Evolutionary conservation across 176 grass and related monocot species (phyloP).

Genomic region (Bromus sterilis): DNA sequence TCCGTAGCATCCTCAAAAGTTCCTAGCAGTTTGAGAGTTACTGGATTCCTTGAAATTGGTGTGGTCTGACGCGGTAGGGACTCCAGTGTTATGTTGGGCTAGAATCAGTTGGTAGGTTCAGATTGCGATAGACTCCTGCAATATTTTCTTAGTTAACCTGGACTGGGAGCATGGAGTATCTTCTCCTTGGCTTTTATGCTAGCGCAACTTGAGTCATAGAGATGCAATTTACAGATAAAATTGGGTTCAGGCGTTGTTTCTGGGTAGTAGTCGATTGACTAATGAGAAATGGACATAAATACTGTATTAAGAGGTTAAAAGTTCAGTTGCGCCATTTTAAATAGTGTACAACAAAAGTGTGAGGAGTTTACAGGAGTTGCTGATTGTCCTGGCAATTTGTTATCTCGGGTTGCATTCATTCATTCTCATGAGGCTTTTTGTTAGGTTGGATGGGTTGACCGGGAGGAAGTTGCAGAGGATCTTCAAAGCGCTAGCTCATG

Average conservation of each 20-base stretch:
- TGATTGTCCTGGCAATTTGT: not conserved
- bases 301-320: not conserved
- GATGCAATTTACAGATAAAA: not conserved
- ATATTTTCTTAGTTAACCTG: not conserved
- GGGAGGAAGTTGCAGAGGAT: conserved; percentile 77
- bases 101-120: not conserved
- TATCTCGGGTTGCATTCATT: not conserved
- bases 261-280: not conserved
- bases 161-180: not conserved
- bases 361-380: not conserved
- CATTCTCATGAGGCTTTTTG: conserved; percentile 26
- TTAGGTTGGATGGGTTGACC: conserved; percentile 82
- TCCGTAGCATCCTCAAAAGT: not conserved
- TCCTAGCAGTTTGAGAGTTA: not conserved
- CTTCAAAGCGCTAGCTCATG: conserved; percentile 66
- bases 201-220: not conserved
- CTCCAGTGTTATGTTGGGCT: not conserved
- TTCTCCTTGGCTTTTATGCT: not conserved
- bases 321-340: not conserved
- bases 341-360: not conserved
- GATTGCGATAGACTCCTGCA: not conserved
- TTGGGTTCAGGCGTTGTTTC: not conserved
- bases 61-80: not conserved
- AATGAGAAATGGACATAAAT: conserved; percentile 1
- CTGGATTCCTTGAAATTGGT: not conserved